phyloP scores from a whole-genome alignment of 2,329 filamentous ascomycete genomes.

The Elsinoe ampelina region DNA sequence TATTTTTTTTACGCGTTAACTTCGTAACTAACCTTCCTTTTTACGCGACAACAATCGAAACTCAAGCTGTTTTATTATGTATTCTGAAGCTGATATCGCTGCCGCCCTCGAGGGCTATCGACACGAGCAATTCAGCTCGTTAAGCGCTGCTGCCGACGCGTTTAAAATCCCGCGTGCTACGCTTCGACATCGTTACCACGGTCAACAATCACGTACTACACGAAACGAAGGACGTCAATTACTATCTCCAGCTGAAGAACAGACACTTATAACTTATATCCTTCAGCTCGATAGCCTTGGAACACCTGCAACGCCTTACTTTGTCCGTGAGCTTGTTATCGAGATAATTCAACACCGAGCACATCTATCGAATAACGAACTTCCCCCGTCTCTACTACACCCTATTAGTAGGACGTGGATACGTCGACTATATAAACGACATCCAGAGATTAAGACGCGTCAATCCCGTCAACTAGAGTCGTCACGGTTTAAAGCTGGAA shows the following conservation, averaged over 20 bases:
- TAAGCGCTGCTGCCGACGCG: background rate
- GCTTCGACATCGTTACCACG: background rate
- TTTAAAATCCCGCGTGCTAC: background rate
- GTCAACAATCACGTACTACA: background rate
- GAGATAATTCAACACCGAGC: background rate
- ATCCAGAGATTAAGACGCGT: background rate
- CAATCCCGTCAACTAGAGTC: background rate
- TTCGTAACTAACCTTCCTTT: background rate
- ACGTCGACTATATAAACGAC: background rate
- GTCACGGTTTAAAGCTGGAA: background rate
- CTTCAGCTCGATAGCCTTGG: background rate
- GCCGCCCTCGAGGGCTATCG: background rate
- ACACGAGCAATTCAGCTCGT: background rate
- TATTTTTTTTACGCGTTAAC: background rate
- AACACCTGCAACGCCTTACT: background rate
- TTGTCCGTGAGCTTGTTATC: background rate
- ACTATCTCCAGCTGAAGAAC: background rate
- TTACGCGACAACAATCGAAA: background rate
- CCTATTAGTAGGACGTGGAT: background rate
- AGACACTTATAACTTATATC: background rate
- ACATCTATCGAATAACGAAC: background rate
- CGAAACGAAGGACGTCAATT: background rate
- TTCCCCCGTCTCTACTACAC: background rate
- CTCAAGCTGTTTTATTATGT: background rate
- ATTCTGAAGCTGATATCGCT: background rate